Evolutionary conservation across 495 filamentous ascomycete species (phyloP).

Genomic region (Penicillium samsonianum): DNA sequence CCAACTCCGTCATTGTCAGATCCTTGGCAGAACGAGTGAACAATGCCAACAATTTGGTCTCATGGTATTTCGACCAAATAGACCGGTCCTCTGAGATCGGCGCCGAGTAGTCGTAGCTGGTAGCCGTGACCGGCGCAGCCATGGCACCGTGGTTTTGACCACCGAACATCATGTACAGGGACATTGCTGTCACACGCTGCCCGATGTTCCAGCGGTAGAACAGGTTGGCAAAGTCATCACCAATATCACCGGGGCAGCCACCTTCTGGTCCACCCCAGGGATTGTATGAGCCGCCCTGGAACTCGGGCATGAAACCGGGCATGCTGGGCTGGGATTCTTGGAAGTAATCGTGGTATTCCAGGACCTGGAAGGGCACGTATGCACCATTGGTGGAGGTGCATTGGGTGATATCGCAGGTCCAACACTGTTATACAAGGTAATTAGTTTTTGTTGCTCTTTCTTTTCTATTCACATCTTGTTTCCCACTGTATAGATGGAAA

Average conservation of each 20-base stretch:
- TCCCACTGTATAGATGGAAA: not conserved
- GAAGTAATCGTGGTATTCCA: constrained; percentile 59
- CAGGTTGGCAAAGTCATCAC: constrained; percentile 57
- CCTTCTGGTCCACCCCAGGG: constrained; percentile 62
- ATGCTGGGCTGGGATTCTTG: constrained; percentile 50
- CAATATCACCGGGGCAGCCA: constrained; percentile 47
- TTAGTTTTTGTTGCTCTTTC: not conserved
- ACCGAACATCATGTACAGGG: constrained; percentile 62
- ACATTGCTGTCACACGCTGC: constrained; percentile 54
- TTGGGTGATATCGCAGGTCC: constrained; percentile 58
- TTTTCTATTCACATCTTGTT: not conserved
- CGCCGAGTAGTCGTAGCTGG: constrained; percentile 62
- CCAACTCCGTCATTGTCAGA: constrained; percentile 52
- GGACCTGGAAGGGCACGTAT: constrained; percentile 52
- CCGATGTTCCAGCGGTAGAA: constrained; percentile 61
- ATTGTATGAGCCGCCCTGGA: constrained; percentile 65
- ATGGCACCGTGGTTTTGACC: constrained; percentile 59
- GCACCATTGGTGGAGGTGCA: constrained; percentile 58
- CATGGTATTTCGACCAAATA: constrained; percentile 59
- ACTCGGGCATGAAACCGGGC: constrained; percentile 62
- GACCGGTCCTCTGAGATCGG: constrained; percentile 60
- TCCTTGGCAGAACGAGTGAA: constrained; percentile 57
- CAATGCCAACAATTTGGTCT: constrained; percentile 59
- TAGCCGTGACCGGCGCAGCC: constrained; percentile 48
- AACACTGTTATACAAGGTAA: constrained; percentile 39